Base-by-base conservation (phyloP, 1,139 yeast genomes). In the Zygoascus hellenicus region DNA sequence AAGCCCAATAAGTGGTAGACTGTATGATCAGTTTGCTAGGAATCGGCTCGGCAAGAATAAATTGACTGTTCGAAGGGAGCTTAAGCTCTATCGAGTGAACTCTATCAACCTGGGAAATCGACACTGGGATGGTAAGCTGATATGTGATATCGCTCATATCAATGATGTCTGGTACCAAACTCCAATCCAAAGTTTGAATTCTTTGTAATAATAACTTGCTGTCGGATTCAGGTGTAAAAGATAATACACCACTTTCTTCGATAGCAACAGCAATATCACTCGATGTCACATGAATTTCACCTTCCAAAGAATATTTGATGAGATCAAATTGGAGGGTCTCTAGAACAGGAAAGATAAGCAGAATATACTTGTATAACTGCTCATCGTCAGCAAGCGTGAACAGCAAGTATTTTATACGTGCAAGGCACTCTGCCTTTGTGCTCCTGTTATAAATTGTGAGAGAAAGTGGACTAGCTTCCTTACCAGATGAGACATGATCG, bases 11-110 rank as follows among this genome's bases (percentile, higher is more conserved):
- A 1, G 70, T 66, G 3, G 67, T 58, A 0, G 85, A 73, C n/a
- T 68, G 62, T 5, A 83, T 65, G 0, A 51, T 58, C 17, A 86
- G 62, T 3, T 59, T 63, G 2, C 74, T 70, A 0, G 64, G 56
- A 17, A 86, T 76, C 0, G 86, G 80, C 44, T 78, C 81, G 1
- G 95, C 94, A 1, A 85, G 81, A 9, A 74, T 62, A 53, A 73
- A 81, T 44, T 73, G 76, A 35, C 51, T 57, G 13, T 43, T 39
- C 22, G 51, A 45, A 2, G 63, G 64, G 2, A 61, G 43, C 7
- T 43, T 35, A 34, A 61, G 45, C 28, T 59, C 60, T 22, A 60
- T 51, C 3, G 55, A 55, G 42, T 61, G 64, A 10, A 59, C 55
- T 10, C 59, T 55, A 38, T 61, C 58, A 11, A 61, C 59, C 26